Evolutionary conservation across 345 rosid species (phyloP).

Genomic region (Populus nigra): DNA sequence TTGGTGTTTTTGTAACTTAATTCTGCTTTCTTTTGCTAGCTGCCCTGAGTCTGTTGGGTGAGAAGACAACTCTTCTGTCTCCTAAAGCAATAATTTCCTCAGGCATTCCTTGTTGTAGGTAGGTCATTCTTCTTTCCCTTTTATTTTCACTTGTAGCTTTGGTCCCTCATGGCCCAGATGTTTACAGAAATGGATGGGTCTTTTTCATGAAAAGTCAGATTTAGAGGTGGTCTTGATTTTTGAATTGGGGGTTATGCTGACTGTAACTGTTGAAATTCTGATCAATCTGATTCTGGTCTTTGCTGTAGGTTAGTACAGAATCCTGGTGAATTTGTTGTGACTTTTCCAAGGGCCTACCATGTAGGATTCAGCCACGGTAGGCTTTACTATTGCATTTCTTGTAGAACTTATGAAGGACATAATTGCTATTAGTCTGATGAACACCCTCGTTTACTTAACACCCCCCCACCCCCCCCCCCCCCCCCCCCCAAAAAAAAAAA

Average conservation of each 20-base stretch:
- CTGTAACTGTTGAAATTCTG: constrained; percentile 14
- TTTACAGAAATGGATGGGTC: no score
- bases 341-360: constrained; percentile 99
- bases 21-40: constrained; percentile 50
- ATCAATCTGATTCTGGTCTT: constrained; percentile 26
- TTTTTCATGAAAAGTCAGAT: background rate
- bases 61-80: constrained; percentile 95
- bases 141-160: constrained; percentile 3
- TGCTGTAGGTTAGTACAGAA: constrained; percentile 80
- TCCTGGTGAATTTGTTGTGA: constrained; percentile 99
- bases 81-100: constrained; percentile 80
- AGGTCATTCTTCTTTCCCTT: constrained; percentile 23
- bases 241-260: constrained; percentile 18
- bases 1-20: constrained; percentile 13
- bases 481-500: no score
- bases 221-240: background rate
- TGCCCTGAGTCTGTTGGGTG: constrained; percentile 82
- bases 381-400: constrained; percentile 21
- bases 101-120: constrained; percentile 97
- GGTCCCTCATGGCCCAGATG: background rate
- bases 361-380: constrained; percentile 99
- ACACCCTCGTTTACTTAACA: background rate
- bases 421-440: background rate
- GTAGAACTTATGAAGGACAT: constrained; percentile 4
- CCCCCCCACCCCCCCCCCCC: no score